Evolutionary conservation across 176 grass and related monocot species (phyloP).

Genomic region (Oryza punctata): DNA sequence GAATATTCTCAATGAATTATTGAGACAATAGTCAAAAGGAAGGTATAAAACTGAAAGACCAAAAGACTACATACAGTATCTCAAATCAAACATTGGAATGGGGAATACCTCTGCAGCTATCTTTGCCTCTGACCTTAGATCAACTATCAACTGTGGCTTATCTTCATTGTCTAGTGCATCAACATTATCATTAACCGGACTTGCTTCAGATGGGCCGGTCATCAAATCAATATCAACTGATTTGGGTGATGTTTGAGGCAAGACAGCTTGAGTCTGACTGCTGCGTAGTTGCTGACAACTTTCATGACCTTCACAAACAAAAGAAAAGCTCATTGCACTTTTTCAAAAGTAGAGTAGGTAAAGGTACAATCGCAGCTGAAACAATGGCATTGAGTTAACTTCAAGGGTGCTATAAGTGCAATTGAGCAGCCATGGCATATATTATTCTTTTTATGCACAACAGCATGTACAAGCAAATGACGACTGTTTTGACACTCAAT

Average conservation of each 20-base stretch:
- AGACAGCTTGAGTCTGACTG: conserved; percentile 28
- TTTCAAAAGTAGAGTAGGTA: neutral
- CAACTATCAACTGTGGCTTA: conserved; percentile 37
- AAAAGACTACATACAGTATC: conserved; percentile 17
- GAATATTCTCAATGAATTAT: neutral
- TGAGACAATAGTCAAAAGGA: conserved; percentile 21
- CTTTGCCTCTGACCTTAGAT: conserved; percentile 77
- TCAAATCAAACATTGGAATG: conserved; percentile 15
- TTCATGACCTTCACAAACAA: conserved; percentile 44
- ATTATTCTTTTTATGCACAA: neutral
- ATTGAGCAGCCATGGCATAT: neutral
- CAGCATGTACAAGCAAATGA: neutral
- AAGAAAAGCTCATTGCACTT: neutral
- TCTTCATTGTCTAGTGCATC: conserved; percentile 43
- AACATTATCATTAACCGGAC: conserved; percentile 30
- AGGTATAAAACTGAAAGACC: neutral
- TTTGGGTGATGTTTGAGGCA: conserved; percentile 23
- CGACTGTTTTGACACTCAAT: neutral
- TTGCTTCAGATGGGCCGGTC: conserved; percentile 29
- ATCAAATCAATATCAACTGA: conserved; percentile 38
- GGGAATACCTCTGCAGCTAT: conserved; percentile 62
- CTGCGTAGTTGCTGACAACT: conserved; percentile 36
- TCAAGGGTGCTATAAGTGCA: neutral
- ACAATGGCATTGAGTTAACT: neutral
- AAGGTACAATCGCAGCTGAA: conserved; percentile 26